These are phyloP conservation scores for Blastocystis sp. DNA, from an alignment of 352 stramenopile genomes.

Conservation along the genomic window DNA sequence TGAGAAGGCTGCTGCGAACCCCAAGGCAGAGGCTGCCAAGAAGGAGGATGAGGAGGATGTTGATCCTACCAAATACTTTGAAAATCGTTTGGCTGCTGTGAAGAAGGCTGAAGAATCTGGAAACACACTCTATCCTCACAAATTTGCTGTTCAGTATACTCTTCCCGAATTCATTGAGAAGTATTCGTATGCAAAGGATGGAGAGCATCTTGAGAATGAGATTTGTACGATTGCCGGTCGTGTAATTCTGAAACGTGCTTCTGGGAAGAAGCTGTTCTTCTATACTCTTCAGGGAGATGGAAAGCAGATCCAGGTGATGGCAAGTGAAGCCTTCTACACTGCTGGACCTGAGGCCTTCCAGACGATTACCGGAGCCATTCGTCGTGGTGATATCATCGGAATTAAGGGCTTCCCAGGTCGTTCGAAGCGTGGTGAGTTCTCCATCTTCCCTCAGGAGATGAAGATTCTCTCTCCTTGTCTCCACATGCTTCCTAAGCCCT, in stretches of 20 bases:
- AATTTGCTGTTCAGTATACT: slow-evolving; percentile 89
- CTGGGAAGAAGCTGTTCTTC: slow-evolving; percentile 94
- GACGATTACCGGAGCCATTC: slow-evolving; percentile 83
- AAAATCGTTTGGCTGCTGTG: slow-evolving; percentile 86
- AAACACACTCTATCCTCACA: slow-evolving; percentile 94
- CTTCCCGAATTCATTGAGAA: slow-evolving; percentile 88
- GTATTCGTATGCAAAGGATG: slow-evolving; percentile 79
- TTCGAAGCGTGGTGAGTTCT: slow-evolving; percentile 94
- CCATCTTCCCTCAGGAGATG: slow-evolving; percentile 88
- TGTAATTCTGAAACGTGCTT: slow-evolving; percentile 88
- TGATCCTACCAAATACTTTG: slow-evolving; percentile 94
- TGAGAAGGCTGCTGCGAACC: slow-evolving; percentile 74
- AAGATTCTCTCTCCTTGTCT: slow-evolving; percentile 90
- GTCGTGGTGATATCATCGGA: slow-evolving; percentile 92
- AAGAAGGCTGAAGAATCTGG: slow-evolving; percentile 84
- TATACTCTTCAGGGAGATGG: slow-evolving; percentile 92
- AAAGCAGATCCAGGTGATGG: slow-evolving; percentile 94
- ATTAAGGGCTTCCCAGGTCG: slow-evolving; percentile 88
- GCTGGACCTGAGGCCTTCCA: slow-evolving; percentile 78
- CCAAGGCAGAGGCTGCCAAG: slow-evolving; percentile 42
- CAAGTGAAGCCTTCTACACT: slow-evolving; percentile 77
- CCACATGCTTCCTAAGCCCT: slow-evolving; percentile 89
- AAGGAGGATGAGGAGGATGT: slow-evolving; percentile 89
- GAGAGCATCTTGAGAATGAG: slow-evolving; percentile 78
- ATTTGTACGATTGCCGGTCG: slow-evolving; percentile 87